Evolutionary conservation across 192 early-diverging fungal genomes (phyloP), one percentile per base, ranked within the genome.

Genomic region (Coemansia sp.): DNA sequence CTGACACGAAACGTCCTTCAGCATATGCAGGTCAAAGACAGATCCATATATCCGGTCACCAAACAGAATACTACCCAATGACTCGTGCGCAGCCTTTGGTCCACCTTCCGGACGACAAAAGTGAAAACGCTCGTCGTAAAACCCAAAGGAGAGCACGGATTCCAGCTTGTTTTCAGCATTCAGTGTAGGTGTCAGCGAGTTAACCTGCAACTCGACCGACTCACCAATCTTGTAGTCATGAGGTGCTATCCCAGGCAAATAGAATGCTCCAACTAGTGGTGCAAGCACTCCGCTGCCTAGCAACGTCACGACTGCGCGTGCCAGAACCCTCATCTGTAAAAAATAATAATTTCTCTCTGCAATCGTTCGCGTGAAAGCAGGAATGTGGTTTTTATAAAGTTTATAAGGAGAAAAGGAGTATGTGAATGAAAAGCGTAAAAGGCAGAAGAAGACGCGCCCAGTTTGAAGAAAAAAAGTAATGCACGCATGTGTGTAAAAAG

Each of bases 201-300:
- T 98, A 26, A 98, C 94, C 62, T 83, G 83, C 26, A 98, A 71
- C 22, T 86, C 84, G 6, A 98, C 94, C 18, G 50, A 41, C 58
- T 88, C 87, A 26, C 84, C 85, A 30, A 73, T 66, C 34, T 69
- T 67, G 73, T 94, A 98, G 72, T 98, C 93, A 47, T 86, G 82
- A 27, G 95, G 95, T 0, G 93, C 92, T 26, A 98, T 91, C 30
- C 95, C 95, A 9, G 95, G 95, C 9, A 98, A 83, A 71, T 98
- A 98, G 80, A 96, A 98, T 5, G 89, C 91, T 4, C 53, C 28
- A 7, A 63, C 64, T 22, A 62, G 65, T 25, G 67, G 68, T 30
- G 66, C 54, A 21, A 69, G 52, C 62, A 41, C 18, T 38, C 38
- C 61, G 38, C 51, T 23, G 28, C 18, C 53, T 41, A 55, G 38